Evolutionary conservation across 2,329 filamentous ascomycete species (phyloP).

Genomic region (Exutisphaerella laricina): DNA sequence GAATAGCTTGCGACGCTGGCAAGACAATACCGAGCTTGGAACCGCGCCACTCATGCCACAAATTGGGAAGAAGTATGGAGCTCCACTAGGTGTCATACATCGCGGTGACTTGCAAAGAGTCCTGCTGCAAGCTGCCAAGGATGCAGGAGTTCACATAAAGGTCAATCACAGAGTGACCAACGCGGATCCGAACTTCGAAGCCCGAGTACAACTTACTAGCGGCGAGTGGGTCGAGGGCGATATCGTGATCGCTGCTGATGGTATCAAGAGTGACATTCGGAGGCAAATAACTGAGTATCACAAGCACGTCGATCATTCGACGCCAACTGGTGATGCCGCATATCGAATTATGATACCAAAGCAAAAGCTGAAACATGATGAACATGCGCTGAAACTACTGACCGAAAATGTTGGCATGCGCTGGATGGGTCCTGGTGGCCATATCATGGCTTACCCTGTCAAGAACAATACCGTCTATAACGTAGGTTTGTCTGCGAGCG

Average conservation of each 20-base stretch:
- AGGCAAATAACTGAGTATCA: constrained; percentile 42
- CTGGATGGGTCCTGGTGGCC: too few relatives aligned
- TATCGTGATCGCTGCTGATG: constrained; percentile 46
- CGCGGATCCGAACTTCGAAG: constrained; percentile 25
- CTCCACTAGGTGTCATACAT: constrained; percentile 52
- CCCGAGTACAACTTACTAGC: constrained; percentile 38
- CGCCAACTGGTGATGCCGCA: constrained; percentile 47
- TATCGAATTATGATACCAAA: constrained; percentile 46
- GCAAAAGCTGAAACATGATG: too few relatives aligned
- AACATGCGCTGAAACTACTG: too few relatives aligned
- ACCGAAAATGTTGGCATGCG: too few relatives aligned
- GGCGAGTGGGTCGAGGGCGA: constrained; percentile 37
- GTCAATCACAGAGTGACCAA: constrained; percentile 45
- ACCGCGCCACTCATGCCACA: too few relatives aligned
- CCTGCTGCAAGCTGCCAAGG: constrained; percentile 43
- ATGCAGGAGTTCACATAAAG: constrained; percentile 46
- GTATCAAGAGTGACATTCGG: constrained; percentile 42
- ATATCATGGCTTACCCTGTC: too few relatives aligned
- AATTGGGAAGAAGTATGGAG: constrained; percentile 32
- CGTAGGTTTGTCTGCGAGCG: too few relatives aligned
- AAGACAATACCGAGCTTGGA: constrained; percentile 46
- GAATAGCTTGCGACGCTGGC: constrained; percentile 51
- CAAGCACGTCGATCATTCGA: constrained; percentile 42
- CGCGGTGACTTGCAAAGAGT: constrained; percentile 48
- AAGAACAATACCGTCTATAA: too few relatives aligned